Evolutionary conservation across 495 filamentous ascomycete genomes (phyloP).

Genomic region (Tuber microsphaerosporum): DNA sequence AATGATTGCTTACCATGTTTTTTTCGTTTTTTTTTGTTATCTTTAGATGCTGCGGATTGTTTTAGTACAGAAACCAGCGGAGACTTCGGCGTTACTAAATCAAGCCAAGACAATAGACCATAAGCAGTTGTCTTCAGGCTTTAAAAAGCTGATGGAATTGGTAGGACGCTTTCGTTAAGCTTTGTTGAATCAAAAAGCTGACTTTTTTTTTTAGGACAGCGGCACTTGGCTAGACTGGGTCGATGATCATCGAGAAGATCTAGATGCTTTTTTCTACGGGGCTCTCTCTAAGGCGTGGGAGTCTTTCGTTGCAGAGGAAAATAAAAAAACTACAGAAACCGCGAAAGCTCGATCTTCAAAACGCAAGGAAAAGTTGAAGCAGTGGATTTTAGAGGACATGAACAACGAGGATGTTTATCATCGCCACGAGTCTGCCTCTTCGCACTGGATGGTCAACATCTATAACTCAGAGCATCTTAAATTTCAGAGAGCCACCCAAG

Average conservation of each 20-base stretch:
- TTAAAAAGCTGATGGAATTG: conserved; percentile 73
- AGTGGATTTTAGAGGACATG: conserved; percentile 64
- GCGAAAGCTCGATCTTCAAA: conserved; percentile 60
- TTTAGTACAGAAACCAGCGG: conserved; percentile 86
- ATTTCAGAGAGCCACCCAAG: conserved; percentile 76
- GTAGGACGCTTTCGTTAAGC: conserved; percentile 18
- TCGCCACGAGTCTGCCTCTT: conserved; percentile 73
- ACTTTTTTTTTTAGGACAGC: conserved; percentile 53
- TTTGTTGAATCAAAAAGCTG: conserved; percentile 13
- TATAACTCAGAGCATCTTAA: conserved; percentile 86
- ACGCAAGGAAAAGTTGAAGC: conserved; percentile 70
- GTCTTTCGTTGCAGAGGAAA: conserved; percentile 71
- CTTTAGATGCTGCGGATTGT: conserved; percentile 64
- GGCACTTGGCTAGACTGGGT: conserved; percentile 80
- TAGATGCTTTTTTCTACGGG: conserved; percentile 73
- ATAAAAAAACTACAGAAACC: conserved; percentile 64
- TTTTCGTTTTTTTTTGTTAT: not conserved
- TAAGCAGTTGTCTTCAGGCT: conserved; percentile 63
- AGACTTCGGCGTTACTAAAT: conserved; percentile 63
- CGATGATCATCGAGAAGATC: conserved; percentile 69
- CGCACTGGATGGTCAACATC: conserved; percentile 89
- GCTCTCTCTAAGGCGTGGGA: conserved; percentile 76
- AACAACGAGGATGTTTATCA: conserved; percentile 62
- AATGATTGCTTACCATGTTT: not conserved
- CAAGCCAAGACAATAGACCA: conserved; percentile 63